Percentiles rank a stretch among this genome's conserved stretches.
Evolutionary conservation across 176 grass and related monocot species (phyloP).

Genomic region (Alloteropsis semialata): DNA sequence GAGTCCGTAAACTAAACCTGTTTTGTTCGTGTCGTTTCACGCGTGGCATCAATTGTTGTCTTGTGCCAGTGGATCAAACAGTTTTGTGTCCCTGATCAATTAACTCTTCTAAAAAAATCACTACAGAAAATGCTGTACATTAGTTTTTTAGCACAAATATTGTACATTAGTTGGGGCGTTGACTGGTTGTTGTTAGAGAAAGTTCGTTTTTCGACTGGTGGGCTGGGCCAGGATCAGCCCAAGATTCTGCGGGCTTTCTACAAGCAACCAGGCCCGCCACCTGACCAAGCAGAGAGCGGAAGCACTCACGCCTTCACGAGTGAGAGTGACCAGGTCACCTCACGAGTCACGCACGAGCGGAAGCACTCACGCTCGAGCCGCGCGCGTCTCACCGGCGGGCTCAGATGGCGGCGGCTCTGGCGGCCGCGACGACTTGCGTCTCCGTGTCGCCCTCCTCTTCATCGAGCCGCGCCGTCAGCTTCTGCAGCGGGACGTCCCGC

Average conservation of each 20-base stretch:
- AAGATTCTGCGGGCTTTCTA: not conserved
- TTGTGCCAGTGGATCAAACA: too few species aligned
- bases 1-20: too few species aligned
- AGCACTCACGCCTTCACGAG: too few species aligned
- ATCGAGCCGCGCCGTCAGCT: not conserved
- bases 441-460: not conserved
- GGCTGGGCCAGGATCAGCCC: not conserved
- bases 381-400: not conserved
- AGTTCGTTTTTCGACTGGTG: not conserved
- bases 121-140: too few species aligned
- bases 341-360: not conserved
- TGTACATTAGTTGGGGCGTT: too few species aligned
- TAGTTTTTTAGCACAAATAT: too few species aligned
- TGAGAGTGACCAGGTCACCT: not conserved
- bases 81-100: too few species aligned
- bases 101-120: too few species aligned
- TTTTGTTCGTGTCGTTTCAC: too few species aligned
- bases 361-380: not conserved
- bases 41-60: too few species aligned
- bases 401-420: slow-evolving; percentile 39
- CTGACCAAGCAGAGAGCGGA: not conserved
- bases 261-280: not conserved
- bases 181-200: too few species aligned
- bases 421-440: not conserved
- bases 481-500: not conserved